These are phyloP conservation scores for Aspergillus luchuensis DNA, from an alignment of 2,329 filamentous ascomycete genomes.

Conservation along the genomic window DNA sequence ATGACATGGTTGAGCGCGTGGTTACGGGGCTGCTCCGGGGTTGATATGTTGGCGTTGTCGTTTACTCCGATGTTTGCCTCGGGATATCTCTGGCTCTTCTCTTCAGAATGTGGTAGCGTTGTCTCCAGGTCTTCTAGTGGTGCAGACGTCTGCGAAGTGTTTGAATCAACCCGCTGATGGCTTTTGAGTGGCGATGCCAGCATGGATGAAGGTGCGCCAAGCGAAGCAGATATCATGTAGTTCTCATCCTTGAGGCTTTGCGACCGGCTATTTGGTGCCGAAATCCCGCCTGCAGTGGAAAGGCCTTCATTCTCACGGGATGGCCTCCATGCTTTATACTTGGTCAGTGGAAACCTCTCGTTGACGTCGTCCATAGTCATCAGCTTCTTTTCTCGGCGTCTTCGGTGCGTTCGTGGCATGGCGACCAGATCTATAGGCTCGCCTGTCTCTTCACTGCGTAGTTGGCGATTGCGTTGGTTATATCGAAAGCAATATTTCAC, in stretches of 20 bases:
- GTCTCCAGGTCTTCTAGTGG: conserved; percentile 19
- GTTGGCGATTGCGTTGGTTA: conserved; percentile 85
- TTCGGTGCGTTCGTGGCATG: conserved; percentile 81
- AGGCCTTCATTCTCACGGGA: conserved; percentile 80
- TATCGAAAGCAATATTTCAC: conserved; percentile 99
- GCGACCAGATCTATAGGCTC: conserved; percentile 85
- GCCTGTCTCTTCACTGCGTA: conserved; percentile 75
- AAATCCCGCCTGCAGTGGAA: conserved; percentile 80
- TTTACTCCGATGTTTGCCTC: not conserved
- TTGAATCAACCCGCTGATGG: conserved; percentile 22
- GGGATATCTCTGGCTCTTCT: conserved; percentile 17
- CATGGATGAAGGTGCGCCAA: conserved; percentile 23
- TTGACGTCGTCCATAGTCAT: conserved; percentile 99
- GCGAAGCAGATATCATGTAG: conserved; percentile 32
- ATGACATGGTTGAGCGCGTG: conserved; percentile 37
- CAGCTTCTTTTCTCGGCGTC: conserved; percentile 92
- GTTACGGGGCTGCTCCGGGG: conserved; percentile 35
- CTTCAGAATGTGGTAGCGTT: conserved; percentile 14
- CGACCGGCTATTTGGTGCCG: conserved; percentile 68
- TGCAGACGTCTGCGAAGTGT: conserved; percentile 17
- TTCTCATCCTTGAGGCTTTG: conserved; percentile 71
- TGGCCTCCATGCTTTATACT: conserved; percentile 95
- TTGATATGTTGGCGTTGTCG: conserved; percentile 11
- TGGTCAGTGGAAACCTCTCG: conserved; percentile 89
- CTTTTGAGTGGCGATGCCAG: conserved; percentile 26